A percentile compares a stretch with the other conserved stretches of the same genome.
phyloP scores from a whole-genome alignment of 306 rosid genomes.

The Quercus engelmannii region DNA sequence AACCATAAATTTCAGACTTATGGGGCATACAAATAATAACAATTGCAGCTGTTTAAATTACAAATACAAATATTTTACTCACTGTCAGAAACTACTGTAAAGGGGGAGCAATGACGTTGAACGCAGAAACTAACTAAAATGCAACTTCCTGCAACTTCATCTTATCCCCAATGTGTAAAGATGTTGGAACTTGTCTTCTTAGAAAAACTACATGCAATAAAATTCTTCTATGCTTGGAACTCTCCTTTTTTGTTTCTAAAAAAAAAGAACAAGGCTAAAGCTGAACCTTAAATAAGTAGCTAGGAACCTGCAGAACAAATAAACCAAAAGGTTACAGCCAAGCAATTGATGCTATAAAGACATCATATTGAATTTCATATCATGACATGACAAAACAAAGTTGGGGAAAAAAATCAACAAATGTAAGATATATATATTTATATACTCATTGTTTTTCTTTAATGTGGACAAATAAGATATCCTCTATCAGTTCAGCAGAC shows the following conservation, averaged over 20 bases:
- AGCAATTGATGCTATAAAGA: background rate
- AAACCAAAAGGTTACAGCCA: background rate
- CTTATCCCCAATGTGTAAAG: constrained; percentile 23
- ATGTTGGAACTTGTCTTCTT: background rate
- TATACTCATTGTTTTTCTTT: no score
- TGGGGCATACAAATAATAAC: background rate
- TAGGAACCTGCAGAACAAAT: constrained; percentile 37
- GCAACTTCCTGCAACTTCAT: constrained; percentile 41
- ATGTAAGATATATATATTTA: background rate
- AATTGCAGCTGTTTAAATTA: background rate
- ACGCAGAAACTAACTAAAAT: constrained; percentile 44
- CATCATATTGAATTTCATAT: background rate
- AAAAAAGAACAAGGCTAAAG: background rate
- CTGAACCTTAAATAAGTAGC: constrained; percentile 14
- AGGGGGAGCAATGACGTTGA: constrained; percentile 26
- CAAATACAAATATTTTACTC: background rate
- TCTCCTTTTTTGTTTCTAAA: background rate
- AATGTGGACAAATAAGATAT: no score
- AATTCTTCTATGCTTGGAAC: background rate
- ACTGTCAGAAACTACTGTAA: background rate
- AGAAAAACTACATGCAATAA: constrained; percentile 18
- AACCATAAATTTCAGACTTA: background rate
- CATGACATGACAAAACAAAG: background rate
- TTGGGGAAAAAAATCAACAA: background rate
- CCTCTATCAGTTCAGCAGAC: no score